Evolutionary conservation across 2,329 filamentous ascomycete genomes (phyloP).

Genomic region (Cladosporium cucumerinum): DNA sequence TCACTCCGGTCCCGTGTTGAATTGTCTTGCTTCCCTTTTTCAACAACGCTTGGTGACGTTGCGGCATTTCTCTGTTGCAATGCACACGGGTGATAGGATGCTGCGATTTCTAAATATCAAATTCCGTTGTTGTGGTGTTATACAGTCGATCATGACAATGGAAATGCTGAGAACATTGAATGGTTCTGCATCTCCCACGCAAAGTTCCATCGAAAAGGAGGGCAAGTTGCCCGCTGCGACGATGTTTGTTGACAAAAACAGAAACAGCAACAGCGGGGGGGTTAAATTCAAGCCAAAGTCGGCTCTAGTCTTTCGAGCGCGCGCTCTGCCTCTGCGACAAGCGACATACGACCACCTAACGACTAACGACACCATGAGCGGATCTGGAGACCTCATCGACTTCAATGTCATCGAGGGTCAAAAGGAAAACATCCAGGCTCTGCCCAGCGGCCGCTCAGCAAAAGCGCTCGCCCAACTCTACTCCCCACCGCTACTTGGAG

Average conservation of each 20-base stretch:
- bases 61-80: not conserved
- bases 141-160: no score
- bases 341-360: not conserved
- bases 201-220: not conserved
- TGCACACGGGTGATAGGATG: no score
- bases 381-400: slow-evolving; percentile 48
- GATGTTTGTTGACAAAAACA: not conserved
- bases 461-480: slow-evolving; percentile 81
- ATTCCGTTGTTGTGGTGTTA: no score
- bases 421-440: slow-evolving; percentile 95
- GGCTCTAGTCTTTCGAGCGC: not conserved
- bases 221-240: not conserved
- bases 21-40: not conserved
- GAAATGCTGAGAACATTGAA: no score
- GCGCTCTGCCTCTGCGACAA: slow-evolving; percentile 3
- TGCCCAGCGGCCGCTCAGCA: slow-evolving; percentile 84
- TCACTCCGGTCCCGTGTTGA: not conserved
- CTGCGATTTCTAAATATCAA: no score
- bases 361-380: slow-evolving; percentile 29
- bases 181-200: no score
- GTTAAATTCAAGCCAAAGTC: slow-evolving; percentile 1
- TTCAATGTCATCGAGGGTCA: slow-evolving; percentile 95
- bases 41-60: not conserved
- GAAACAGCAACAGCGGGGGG: not conserved
- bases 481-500: slow-evolving; percentile 49